Evolutionary conservation across 108 stramenopile genomes (phyloP).

Genomic region (Cyclotella sp.): DNA sequence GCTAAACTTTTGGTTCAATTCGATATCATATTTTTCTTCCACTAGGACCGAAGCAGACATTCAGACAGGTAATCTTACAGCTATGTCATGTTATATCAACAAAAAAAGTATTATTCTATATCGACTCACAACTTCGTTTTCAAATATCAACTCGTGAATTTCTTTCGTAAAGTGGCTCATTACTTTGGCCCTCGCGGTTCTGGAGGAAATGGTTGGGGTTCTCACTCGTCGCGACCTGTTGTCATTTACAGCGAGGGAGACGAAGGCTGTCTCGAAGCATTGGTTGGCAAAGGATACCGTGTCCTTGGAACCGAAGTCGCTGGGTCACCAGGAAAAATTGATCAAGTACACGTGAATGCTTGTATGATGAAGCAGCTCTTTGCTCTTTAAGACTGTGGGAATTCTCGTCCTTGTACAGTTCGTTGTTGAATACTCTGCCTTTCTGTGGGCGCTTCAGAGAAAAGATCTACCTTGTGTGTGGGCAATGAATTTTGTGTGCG

Average conservation of each 20-base stretch:
- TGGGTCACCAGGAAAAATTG: conserved; percentile 49
- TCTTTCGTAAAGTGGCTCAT: conserved; percentile 39
- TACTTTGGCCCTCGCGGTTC: conserved; percentile 62
- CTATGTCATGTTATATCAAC: not conserved
- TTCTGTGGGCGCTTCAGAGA: too few species aligned
- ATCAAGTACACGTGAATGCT: conserved; percentile 65
- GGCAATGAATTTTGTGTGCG: too few species aligned
- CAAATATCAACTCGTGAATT: not conserved
- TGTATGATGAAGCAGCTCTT: conserved; percentile 27
- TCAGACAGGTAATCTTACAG: conserved; percentile 1
- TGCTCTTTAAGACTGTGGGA: not conserved
- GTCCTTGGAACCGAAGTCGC: conserved; percentile 53
- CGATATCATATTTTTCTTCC: too few species aligned
- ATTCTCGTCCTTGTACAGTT: too few species aligned
- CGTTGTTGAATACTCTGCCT: too few species aligned
- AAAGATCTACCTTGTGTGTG: too few species aligned
- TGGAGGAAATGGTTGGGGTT: conserved; percentile 74
- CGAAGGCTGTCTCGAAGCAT: conserved; percentile 55
- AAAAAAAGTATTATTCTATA: not conserved
- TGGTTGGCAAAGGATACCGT: conserved; percentile 52
- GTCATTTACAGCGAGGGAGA: conserved; percentile 53
- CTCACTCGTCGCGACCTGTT: conserved; percentile 63
- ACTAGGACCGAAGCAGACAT: conserved; percentile 48
- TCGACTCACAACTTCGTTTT: not conserved
- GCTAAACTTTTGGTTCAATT: not conserved